Evolutionary conservation across 108 stramenopile species (phyloP).

Genomic region (Epithemia pelagica): DNA sequence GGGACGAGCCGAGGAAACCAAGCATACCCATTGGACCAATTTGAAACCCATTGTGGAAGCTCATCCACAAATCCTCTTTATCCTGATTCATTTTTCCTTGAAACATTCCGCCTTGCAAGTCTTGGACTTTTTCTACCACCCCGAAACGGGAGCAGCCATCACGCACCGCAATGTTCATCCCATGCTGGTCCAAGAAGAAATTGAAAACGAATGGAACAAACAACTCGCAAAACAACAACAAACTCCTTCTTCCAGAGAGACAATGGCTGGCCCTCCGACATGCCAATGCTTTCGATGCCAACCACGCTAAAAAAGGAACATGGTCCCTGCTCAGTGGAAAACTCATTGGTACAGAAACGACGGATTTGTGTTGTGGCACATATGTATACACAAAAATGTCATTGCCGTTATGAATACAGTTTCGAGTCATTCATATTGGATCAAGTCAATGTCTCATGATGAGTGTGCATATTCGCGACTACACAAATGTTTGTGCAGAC

Average conservation of each 20-base stretch:
- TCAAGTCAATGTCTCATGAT: no score
- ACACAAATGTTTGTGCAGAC: no score
- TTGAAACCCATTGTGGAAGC: constrained; percentile 28
- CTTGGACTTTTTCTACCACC: constrained; percentile 26
- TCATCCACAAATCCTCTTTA: constrained; percentile 25
- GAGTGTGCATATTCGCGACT: no score
- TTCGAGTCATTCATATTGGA: no score
- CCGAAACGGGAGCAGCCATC: neutral
- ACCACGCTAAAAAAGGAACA: no score
- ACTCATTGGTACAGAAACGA: no score
- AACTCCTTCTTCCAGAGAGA: neutral
- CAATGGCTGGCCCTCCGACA: neutral
- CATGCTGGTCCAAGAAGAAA: constrained; percentile 32
- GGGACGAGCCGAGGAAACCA: constrained; percentile 23
- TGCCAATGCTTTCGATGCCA: constrained; percentile 1
- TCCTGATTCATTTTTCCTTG: constrained; percentile 34
- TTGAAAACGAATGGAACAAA: constrained; percentile 23
- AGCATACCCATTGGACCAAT: constrained; percentile 39
- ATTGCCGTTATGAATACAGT: no score
- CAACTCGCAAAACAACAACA: constrained; percentile 2
- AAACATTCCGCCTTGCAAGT: constrained; percentile 23
- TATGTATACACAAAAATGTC: no score
- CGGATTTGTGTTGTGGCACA: no score
- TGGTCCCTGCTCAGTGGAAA: no score
- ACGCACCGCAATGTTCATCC: constrained; percentile 38